phyloP scores from a whole-genome alignment of 306 rosid species.

The Ziziphus jujuba region DNA sequence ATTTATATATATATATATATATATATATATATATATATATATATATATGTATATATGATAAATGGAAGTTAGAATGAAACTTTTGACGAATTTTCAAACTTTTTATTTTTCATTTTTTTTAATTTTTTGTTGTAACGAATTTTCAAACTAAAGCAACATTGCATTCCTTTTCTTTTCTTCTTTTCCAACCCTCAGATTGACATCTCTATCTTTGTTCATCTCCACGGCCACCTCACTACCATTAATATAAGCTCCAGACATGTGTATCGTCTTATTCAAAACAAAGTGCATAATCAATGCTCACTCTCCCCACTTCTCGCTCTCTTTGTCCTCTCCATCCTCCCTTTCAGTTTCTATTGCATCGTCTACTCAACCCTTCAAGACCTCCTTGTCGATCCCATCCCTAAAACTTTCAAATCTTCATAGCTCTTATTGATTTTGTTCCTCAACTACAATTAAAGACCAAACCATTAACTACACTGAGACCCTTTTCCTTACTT shows the following conservation, averaged over 20 bases:
- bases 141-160: too few species aligned
- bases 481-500: constrained; percentile 6
- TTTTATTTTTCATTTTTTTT: too few species aligned
- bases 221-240: constrained; percentile 28
- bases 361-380: constrained; percentile 37
- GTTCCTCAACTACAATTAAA: background rate
- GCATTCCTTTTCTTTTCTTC: background rate
- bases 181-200: background rate
- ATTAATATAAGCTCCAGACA: constrained; percentile 8
- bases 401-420: constrained; percentile 13
- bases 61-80: too few species aligned
- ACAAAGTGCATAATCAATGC: constrained; percentile 46
- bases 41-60: too few species aligned
- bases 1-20: too few species aligned
- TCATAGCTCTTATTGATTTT: background rate
- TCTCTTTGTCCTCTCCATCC: constrained; percentile 59
- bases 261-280: constrained; percentile 33
- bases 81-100: too few species aligned
- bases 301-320: constrained; percentile 54
- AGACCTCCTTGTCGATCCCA: constrained; percentile 29
- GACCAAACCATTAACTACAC: background rate
- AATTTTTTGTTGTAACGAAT: too few species aligned
- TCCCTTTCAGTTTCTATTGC: constrained; percentile 50
- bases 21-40: too few species aligned
- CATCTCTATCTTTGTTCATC: too few species aligned